Conservation (phyloP, 2,329 filamentous ascomycete genomes). For the Periconia macrospinosa region DNA sequence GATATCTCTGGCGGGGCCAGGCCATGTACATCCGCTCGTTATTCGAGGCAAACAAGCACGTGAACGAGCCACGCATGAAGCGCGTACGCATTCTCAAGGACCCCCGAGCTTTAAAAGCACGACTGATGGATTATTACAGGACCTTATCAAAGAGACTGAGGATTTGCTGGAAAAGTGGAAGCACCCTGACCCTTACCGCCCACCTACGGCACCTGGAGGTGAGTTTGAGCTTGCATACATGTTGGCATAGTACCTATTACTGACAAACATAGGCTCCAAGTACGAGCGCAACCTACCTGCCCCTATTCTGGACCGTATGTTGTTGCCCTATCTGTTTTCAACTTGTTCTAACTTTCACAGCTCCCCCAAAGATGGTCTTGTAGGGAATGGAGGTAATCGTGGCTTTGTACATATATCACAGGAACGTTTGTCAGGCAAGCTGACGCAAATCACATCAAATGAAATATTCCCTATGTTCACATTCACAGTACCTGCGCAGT, state of each 20-base stretch:
- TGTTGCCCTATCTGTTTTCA: neutral
- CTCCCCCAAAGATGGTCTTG: slow-evolving; percentile 41
- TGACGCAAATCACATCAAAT: neutral
- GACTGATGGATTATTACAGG: slow-evolving; percentile 55
- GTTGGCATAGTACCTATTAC: slow-evolving; percentile 16
- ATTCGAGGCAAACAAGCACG: slow-evolving; percentile 88
- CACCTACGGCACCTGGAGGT: slow-evolving; percentile 93
- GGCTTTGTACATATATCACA: slow-evolving; percentile 7
- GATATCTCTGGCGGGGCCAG: slow-evolving; percentile 92
- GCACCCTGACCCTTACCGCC: slow-evolving; percentile 90
- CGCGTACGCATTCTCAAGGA: slow-evolving; percentile 59
- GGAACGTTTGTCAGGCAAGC: neutral
- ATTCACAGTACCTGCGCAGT: neutral
- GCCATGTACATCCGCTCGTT: slow-evolving; percentile 93
- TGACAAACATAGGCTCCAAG: slow-evolving; percentile 72
- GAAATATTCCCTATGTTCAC: neutral
- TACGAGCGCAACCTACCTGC: slow-evolving; percentile 90
- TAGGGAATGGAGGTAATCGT: slow-evolving; percentile 13
- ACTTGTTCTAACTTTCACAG: slow-evolving; percentile 23
- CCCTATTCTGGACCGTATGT: slow-evolving; percentile 79
- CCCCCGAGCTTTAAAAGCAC: neutral
- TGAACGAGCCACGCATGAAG: slow-evolving; percentile 83
- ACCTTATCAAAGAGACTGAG: slow-evolving; percentile 83
- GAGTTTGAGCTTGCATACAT: slow-evolving; percentile 23
- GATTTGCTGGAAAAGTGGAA: slow-evolving; percentile 91